A percentile compares a stretch with the other conserved stretches of the same genome.
phyloP scores from a whole-genome alignment of 768 basidiomycete genomes.

The Sarcomyxa edulis region DNA sequence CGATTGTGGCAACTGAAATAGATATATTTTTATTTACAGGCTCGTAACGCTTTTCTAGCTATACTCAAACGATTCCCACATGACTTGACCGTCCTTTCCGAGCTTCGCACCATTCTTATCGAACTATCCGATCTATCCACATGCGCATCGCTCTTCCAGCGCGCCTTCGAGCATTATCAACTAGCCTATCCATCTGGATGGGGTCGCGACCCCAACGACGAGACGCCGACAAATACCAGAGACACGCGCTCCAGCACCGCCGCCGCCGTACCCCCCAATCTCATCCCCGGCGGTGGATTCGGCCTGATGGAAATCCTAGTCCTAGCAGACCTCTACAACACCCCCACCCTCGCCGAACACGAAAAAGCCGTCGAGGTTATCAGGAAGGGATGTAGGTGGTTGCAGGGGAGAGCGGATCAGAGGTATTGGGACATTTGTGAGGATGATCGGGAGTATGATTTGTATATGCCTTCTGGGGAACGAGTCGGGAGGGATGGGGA shows the following conservation, averaged over 20 bases:
- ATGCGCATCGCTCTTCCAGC: constrained; percentile 64
- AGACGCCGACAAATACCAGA: constrained; percentile 17
- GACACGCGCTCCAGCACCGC: too few relatives aligned
- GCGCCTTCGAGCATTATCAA: constrained; percentile 70
- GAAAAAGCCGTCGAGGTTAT: constrained; percentile 65
- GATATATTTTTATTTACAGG: too few relatives aligned
- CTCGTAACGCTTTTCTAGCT: constrained; percentile 57
- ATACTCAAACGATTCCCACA: constrained; percentile 77
- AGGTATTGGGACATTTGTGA: constrained; percentile 75
- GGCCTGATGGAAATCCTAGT: constrained; percentile 69
- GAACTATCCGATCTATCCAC: constrained; percentile 63
- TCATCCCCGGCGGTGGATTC: constrained; percentile 49
- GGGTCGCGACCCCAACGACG: constrained; percentile 24
- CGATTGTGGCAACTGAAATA: too few relatives aligned
- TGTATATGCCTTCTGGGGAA: constrained; percentile 24
- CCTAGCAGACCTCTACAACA: constrained; percentile 80
- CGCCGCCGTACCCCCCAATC: too few relatives aligned
- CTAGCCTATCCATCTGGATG: constrained; percentile 37
- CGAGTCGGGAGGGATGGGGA: constrained; percentile 34
- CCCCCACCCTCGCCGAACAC: constrained; percentile 59
- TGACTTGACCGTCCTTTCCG: constrained; percentile 72
- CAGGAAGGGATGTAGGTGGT: constrained; percentile 77
- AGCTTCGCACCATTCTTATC: constrained; percentile 72
- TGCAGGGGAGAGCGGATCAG: constrained; percentile 76
- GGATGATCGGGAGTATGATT: constrained; percentile 90